Evolutionary conservation across 208 protist species (phyloP), one percentile per base, ranked within the genome.

Genomic region (Jaenimonas drosophilae): DNA sequence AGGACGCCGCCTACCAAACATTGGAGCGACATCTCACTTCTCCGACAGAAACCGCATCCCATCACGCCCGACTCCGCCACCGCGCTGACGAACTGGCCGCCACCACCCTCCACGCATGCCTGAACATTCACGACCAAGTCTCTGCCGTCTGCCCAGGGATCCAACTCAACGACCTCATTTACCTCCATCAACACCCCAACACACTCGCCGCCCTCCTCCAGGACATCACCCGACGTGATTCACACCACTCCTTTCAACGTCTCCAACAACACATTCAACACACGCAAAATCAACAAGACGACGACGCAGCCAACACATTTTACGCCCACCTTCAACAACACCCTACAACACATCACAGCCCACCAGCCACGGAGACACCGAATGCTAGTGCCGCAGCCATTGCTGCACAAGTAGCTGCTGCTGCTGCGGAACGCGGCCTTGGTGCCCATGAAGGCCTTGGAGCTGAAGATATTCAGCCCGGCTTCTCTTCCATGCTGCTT

Each of bases 31-130:
- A 4, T 12, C 16, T 29, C 29, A 11, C 0, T 23, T 31, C 24
- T 7, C 23, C 30, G 2, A 9, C 37, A 0, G 25, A 19, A 1
- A 40, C 44, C 9, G 24, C 51, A 25, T 11, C 59, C 27, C 27
- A 47, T 23, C 66, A 65, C 16, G 40, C 59, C n/a, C 50, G 49
- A 7, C 55, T 79, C 0, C 41, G 61, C 2, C 23, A 29, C 2
- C 59, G 65, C 2, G 71, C 71, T 1, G 71, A 79, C 39, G 51
- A 59, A 28, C 14, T 74, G 0, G 71, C 65, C 2, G 32, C 59
- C 1, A 36, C 36, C 19, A 56, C 47, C 3, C 38, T 56, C 4
- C 49, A 31, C 1, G 36, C 41, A 17, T 69, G 66, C 60, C 20
- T 54, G 9, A 33, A 25, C 3, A 24, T 74, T 1, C 54, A 60